Evolutionary conservation across 1,284 basidiomycete genomes (phyloP), one percentile per base, ranked within the genome.

Genomic region (Leccinum fuscescens): DNA sequence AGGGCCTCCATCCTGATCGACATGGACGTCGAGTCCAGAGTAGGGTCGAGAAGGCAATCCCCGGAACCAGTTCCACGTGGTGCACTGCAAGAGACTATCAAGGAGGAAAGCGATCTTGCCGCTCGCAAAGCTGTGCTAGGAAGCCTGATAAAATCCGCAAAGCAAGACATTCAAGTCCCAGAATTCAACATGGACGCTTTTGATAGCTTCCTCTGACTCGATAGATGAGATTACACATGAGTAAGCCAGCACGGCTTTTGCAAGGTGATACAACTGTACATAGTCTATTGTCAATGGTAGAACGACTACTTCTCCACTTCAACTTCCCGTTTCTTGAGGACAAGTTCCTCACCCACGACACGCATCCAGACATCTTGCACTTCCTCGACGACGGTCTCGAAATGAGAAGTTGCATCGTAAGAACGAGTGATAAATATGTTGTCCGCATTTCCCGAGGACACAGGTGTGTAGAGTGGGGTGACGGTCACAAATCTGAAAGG

Each of bases 401-500:
- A 99, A 80, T 99, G 97, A 54, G 93, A 96, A 8, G 97, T 98
- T 11, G 97, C 95, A 75, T 99, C 97, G 78, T 98, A 98, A 6
- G 95, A 98, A 61, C 92, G 92, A 60, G 97, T 98, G 79, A 99
- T 89, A 80, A 93, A 99, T 74, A 99, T 92, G 71, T 94, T 91
- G 80, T 96, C 93, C 52, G 84, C 82, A 65, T 82, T 72, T 60
- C 97, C 97, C 51, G 84, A 79, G 37, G 92, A 83, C 8, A 94
- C 93, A 7, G 97, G 96, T 56, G 89, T 92, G 80, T 96, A 98
- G 56, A 98, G 77, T 31, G 95, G 88, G 11, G 89, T 86, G 67
- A 98, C 89, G 29, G 89, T 89, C 61, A 99, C 86, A 78, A 99
- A 99, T 74, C 94, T 96, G 67, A 20, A 44, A 59, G n/a, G 46